These are phyloP conservation scores for Teunomyces pallodes DNA, from an alignment of 805 yeast genomes.

Conservation along the genomic window DNA sequence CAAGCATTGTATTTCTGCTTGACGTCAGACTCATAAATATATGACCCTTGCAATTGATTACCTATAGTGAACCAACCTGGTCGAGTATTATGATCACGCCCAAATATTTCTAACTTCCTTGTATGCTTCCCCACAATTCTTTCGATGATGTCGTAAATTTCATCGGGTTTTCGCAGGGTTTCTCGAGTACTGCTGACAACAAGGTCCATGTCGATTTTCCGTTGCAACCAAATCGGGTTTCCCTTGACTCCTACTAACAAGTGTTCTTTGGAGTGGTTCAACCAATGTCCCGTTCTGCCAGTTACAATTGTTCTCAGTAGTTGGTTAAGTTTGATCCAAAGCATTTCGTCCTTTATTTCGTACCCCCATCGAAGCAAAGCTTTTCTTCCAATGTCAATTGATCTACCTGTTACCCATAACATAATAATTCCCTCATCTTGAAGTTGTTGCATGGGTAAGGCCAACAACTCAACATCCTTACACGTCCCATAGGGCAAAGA, in stretches of 20 bases:
- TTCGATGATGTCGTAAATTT: conserved; percentile 79
- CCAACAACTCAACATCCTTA: conserved; percentile 69
- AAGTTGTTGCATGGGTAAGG: conserved; percentile 61
- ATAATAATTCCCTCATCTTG: conserved; percentile 84
- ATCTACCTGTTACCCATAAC: conserved; percentile 94
- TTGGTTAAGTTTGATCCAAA: conserved; percentile 92
- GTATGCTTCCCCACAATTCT: conserved; percentile 75
- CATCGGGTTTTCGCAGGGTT: conserved; percentile 89
- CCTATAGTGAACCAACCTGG: conserved; percentile 91
- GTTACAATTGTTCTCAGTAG: conserved; percentile 86
- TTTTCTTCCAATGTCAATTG: conserved; percentile 82
- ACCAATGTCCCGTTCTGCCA: conserved; percentile 96
- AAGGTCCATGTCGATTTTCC: conserved; percentile 67
- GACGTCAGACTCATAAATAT: conserved; percentile 59
- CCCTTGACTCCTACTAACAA: conserved; percentile 84
- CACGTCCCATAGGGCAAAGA: conserved; percentile 74
- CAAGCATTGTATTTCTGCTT: conserved; percentile 35
- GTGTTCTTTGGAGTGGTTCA: conserved; percentile 93
- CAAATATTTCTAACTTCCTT: conserved; percentile 84
- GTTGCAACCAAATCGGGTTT: conserved; percentile 65
- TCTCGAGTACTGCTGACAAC: conserved; percentile 84
- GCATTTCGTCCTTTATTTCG: conserved; percentile 67
- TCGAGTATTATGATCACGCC: conserved; percentile 79
- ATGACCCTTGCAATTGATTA: conserved; percentile 64
- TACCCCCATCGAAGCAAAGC: conserved; percentile 85